Percentiles rank a stretch among this genome's conserved stretches.
These are phyloP conservation scores for Laetiporus sulphureus DNA, from an alignment of 1,284 basidiomycete genomes.

Conservation along the genomic window DNA sequence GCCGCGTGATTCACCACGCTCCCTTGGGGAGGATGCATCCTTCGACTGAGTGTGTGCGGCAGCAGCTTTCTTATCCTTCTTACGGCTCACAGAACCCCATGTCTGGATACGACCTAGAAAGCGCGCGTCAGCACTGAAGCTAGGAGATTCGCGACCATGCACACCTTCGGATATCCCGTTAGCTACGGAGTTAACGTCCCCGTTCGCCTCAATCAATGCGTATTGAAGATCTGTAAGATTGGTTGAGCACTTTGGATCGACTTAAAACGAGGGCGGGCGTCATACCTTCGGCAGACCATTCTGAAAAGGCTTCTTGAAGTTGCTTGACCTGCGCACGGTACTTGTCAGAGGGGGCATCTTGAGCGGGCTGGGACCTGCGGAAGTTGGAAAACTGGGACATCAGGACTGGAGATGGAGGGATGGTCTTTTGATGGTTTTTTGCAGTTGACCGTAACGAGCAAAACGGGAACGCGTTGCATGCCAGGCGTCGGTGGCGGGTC, in stretches of 20 bases:
- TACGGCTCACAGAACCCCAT: constrained; percentile 83
- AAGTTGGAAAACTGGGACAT: constrained; percentile 31
- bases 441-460: constrained; percentile 8
- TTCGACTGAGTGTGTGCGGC: constrained; percentile 35
- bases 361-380: constrained; percentile 22
- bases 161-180: constrained; percentile 79
- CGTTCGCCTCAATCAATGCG: constrained; percentile 64
- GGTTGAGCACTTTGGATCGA: constrained; percentile 12
- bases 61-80: constrained; percentile 75
- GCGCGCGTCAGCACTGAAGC: constrained; percentile 5
- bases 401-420: constrained; percentile 17
- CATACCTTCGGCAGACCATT: constrained; percentile 72
- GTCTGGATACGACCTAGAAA: constrained; percentile 67
- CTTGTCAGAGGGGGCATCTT: constrained; percentile 29
- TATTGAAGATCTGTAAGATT: constrained; percentile 61
- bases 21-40: constrained; percentile 36
- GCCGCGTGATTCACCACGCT: constrained; percentile 56
- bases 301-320: constrained; percentile 74
- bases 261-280: constrained; percentile 19
- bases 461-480: constrained; percentile 7
- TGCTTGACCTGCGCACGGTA: constrained; percentile 47
- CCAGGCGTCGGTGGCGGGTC: too few relatives aligned
- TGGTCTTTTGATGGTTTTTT: constrained; percentile 16
- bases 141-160: constrained; percentile 14
- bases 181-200: constrained; percentile 71